Percentiles rank a stretch among this genome's conserved stretches.
These are phyloP conservation scores for Naganishia albida DNA, from an alignment of 1,284 basidiomycete genomes.

Conservation along the genomic window DNA sequence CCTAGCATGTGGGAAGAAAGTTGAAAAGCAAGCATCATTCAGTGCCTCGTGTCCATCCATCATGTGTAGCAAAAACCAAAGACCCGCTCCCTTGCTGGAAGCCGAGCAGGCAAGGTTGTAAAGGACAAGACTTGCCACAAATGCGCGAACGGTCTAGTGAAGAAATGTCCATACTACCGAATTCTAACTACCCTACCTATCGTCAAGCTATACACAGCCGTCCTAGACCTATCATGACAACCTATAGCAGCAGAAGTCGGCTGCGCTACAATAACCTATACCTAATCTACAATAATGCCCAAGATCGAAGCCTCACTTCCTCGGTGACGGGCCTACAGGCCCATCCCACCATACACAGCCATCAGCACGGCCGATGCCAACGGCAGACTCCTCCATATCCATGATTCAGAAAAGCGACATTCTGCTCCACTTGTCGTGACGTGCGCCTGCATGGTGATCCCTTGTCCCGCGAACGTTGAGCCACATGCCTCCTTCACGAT, in stretches of 20 bases:
- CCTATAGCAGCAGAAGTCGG: not conserved
- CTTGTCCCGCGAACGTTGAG: constrained; percentile 14
- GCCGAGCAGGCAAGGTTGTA: not conserved
- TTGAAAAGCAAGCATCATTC: too few relatives aligned
- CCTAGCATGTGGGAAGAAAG: too few relatives aligned
- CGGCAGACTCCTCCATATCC: not conserved
- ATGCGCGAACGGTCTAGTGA: not conserved
- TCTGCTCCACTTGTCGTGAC: not conserved
- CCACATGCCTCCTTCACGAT: constrained; percentile 21
- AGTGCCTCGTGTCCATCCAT: too few relatives aligned
- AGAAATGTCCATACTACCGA: not conserved
- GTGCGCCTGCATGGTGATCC: constrained; percentile 20
- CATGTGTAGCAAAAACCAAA: too few relatives aligned
- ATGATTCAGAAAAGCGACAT: not conserved
- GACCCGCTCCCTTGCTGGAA: too few relatives aligned
- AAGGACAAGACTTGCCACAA: not conserved
- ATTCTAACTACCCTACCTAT: too few relatives aligned
- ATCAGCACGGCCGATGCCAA: not conserved
- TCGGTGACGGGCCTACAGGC: not conserved
- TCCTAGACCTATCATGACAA: constrained; percentile 4
- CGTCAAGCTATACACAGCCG: not conserved
- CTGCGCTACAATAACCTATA: constrained; percentile 8
- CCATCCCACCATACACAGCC: not conserved
- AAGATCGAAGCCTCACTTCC: not conserved
- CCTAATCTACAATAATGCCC: not conserved